Conservation (phyloP, 169 alveolate species). For the Babesia ovata region DNA sequence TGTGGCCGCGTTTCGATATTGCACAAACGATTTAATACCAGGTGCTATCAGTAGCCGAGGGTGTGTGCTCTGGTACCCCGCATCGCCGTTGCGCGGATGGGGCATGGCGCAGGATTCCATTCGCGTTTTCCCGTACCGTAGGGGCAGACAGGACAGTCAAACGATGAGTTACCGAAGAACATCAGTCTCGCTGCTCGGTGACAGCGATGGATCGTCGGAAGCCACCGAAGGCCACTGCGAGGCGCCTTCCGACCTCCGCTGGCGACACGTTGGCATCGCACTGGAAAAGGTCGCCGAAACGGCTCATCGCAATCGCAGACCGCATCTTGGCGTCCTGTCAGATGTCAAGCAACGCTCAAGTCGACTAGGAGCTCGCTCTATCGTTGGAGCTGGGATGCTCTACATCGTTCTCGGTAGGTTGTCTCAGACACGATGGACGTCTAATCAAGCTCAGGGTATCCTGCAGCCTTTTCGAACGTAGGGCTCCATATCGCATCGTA, state of each 20-base stretch:
- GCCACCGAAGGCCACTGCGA: slow-evolving; percentile 25
- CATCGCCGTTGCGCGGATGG: not conserved
- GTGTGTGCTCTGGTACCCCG: too few species aligned
- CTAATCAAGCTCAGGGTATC: slow-evolving; percentile 5
- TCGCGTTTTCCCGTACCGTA: not conserved
- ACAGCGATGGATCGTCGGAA: not conserved
- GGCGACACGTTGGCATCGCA: slow-evolving; percentile 11
- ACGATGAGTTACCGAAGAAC: not conserved
- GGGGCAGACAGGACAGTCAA: not conserved
- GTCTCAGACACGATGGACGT: not conserved
- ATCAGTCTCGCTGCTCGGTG: not conserved
- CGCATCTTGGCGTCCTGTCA: not conserved
- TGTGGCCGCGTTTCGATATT: not conserved
- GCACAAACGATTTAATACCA: too few species aligned
- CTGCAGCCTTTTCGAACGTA: slow-evolving; percentile 35
- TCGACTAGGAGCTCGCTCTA: not conserved
- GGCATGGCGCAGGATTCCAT: slow-evolving; percentile 10
- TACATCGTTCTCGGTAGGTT: slow-evolving; percentile 52
- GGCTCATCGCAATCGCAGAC: not conserved
- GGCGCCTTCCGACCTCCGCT: not conserved
- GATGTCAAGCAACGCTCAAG: not conserved
- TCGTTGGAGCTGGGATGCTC: slow-evolving; percentile 42
- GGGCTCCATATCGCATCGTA: slow-evolving; percentile 72
- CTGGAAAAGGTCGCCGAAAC: not conserved
- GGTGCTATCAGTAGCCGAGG: too few species aligned